phyloP scores from a whole-genome alignment of 2,329 filamentous ascomycete species.

The Plenodomus biglobosus region DNA sequence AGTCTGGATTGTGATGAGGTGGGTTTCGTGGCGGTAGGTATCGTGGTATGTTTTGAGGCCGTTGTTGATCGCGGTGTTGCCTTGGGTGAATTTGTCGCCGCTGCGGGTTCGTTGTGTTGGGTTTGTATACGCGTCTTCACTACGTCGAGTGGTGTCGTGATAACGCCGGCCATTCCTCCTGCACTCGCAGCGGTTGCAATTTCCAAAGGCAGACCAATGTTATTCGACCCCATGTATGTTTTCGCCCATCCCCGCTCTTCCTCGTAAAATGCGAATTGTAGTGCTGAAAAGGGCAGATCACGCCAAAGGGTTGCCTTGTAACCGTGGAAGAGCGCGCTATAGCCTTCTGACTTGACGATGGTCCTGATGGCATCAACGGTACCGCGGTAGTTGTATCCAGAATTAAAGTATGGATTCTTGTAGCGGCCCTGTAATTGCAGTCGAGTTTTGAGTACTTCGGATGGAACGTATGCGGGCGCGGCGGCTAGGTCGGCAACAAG shows the following conservation, averaged over 20 bases:
- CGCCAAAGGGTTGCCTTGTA: conserved; percentile 95
- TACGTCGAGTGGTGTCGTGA: conserved; percentile 95
- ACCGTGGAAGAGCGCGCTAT: conserved; percentile 87
- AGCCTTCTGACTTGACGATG: conserved; percentile 80
- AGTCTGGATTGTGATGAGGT: conserved; percentile 55
- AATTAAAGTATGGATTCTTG: conserved; percentile 92
- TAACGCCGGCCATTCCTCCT: conserved; percentile 87
- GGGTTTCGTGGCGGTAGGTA: conserved; percentile 25
- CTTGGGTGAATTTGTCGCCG: conserved; percentile 16
- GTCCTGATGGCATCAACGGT: conserved; percentile 82
- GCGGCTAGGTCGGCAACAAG: conserved; percentile 91
- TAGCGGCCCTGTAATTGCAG: conserved; percentile 91
- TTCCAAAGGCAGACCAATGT: conserved; percentile 84
- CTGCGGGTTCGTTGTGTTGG: conserved; percentile 63
- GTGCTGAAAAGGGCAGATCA: conserved; percentile 90
- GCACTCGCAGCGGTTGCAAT: conserved; percentile 86
- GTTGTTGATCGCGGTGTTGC: conserved; percentile 20
- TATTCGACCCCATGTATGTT: conserved; percentile 72
- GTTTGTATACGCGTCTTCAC: conserved; percentile 97
- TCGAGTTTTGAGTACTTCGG: conserved; percentile 96
- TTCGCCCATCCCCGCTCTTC: conserved; percentile 84
- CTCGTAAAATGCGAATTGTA: conserved; percentile 98
- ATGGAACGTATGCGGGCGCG: conserved; percentile 91
- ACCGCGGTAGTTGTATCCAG: conserved; percentile 92
- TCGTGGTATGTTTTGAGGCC: conserved; percentile 37